phyloP scores from a whole-genome alignment of 306 rosid genomes.

The Alnus glutinosa region DNA sequence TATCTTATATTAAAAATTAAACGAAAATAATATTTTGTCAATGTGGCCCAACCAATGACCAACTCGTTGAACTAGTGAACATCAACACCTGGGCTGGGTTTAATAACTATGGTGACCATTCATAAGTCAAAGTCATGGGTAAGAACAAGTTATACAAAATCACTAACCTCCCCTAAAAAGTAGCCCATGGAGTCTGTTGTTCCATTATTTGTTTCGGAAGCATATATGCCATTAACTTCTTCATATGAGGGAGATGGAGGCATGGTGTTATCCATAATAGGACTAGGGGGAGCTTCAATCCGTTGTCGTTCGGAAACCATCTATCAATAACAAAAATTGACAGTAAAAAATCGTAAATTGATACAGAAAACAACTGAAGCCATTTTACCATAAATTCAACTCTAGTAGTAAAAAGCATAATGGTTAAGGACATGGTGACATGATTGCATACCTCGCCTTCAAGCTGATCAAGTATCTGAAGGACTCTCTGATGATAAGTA shows the following conservation, averaged over 20 bases:
- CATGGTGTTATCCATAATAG: slow-evolving; percentile 58
- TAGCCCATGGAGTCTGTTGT: slow-evolving; percentile 66
- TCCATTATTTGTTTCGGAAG: slow-evolving; percentile 73
- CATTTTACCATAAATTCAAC: slow-evolving; percentile 19
- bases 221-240: slow-evolving; percentile 78
- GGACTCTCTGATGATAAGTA: slow-evolving; percentile 79
- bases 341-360: slow-evolving; percentile 22
- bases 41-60: too few species aligned
- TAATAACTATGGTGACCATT: neutral
- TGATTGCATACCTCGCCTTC: slow-evolving; percentile 77
- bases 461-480: slow-evolving; percentile 85
- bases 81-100: neutral
- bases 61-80: too few species aligned
- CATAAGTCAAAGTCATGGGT: neutral
- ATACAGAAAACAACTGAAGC: slow-evolving; percentile 25
- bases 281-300: slow-evolving; percentile 88
- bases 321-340: slow-evolving; percentile 43
- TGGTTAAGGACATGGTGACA: slow-evolving; percentile 13
- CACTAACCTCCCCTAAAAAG: slow-evolving; percentile 92
- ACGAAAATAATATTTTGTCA: neutral
- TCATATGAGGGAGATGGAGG: slow-evolving; percentile 94
- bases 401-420: neutral
- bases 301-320: slow-evolving; percentile 87
- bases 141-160: neutral
- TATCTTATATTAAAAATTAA: too few species aligned